Evolutionary conservation across 2,329 filamentous ascomycete genomes (phyloP), one percentile per base, ranked within the genome.

Genomic region (Diaporthe caulivora): DNA sequence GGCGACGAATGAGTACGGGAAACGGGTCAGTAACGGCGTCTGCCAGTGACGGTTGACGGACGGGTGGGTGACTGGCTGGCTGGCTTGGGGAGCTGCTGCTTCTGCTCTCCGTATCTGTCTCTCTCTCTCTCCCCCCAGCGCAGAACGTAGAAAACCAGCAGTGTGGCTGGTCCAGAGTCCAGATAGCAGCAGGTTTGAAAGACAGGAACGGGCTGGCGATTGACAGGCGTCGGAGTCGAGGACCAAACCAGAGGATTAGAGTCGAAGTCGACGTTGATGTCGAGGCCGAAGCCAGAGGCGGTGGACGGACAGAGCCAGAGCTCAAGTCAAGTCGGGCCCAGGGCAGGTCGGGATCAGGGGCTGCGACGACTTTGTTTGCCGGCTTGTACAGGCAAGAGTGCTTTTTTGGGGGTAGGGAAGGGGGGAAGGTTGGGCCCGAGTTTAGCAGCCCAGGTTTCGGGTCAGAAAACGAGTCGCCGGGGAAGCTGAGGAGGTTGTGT

Each of bases 21-120:
- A 21, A 31, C 37, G 47, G 44, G 44, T 5, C n/a, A 64, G 60
- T 64, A n/a, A 67, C 29, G 26, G 47, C 37, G 47, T 24, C 37
- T 40, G 37, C 11, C 47, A 67, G 31, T 67, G 44, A 26, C 29
- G 47, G 62, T 44, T 67, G 34, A 60, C 55, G 9, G 54, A 37
- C n/a, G 7, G 29, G 31, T 34, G 53, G 21, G 37, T 40, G 34
- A 5, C 34, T 34, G 37, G 37, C 53, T 55, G 29, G 17, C 53
- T 55, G 53, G 29, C 34, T 13, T 34, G 40, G 24, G 37, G 6
- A 2, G 15, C n/a, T 51, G 49, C 5, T 11, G n/a, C 9, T 57
- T 31, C 17, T n/a, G n/a, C 37, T 40, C 2, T 29, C 47, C 37
- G 37, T 21, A 11, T 34, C 24, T n/a, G n/a, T 5, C 4, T 37